These are phyloP conservation scores for Aleurites moluccanus DNA, from an alignment of 441 rosid genomes.

Conservation along the genomic window DNA sequence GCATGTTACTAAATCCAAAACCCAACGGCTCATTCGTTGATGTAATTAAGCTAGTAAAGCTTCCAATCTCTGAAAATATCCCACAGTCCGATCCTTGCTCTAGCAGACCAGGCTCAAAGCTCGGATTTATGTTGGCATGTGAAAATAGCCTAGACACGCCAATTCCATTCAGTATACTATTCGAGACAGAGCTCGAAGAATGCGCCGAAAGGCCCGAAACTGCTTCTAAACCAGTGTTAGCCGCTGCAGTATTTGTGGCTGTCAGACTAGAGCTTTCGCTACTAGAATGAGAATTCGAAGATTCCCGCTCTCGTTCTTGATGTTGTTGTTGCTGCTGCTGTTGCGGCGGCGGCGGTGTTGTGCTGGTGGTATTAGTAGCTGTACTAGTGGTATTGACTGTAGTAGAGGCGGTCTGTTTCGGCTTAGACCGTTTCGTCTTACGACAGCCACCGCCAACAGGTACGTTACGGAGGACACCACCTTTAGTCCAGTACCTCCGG, in stretches of 20 bases:
- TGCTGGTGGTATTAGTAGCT: conserved; percentile 10
- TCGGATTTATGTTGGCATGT: conserved; percentile 18
- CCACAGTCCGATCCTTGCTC: conserved; percentile 60
- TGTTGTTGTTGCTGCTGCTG: conserved; percentile 17
- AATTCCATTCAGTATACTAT: conserved; percentile 26
- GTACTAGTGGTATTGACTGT: conserved; percentile 22
- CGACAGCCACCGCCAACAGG: conserved; percentile 94
- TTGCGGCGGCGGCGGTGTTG: conserved; percentile 13
- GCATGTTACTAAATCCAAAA: conserved; percentile 44
- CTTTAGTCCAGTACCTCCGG: conserved; percentile 95
- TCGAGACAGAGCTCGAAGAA: conserved; percentile 33
- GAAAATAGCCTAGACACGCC: conserved; percentile 33
- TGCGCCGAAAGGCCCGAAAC: conserved; percentile 51
- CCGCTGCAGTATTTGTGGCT: conserved; percentile 38
- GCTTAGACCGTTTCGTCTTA: conserved; percentile 67
- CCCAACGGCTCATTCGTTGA: conserved; percentile 43
- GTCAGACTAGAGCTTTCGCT: conserved; percentile 91
- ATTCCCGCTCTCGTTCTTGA: conserved; percentile 30
- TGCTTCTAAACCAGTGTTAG: conserved; percentile 35
- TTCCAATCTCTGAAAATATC: conserved; percentile 74
- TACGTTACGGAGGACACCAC: conserved; percentile 91
- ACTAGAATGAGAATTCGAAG: conserved; percentile 62
- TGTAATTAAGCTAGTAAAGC: conserved; percentile 46
- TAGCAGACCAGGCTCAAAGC: conserved; percentile 49
- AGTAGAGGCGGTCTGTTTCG: conserved; percentile 29